phyloP scores from a whole-genome alignment of 1,284 basidiomycete species.

The Ustilago trichophora region DNA sequence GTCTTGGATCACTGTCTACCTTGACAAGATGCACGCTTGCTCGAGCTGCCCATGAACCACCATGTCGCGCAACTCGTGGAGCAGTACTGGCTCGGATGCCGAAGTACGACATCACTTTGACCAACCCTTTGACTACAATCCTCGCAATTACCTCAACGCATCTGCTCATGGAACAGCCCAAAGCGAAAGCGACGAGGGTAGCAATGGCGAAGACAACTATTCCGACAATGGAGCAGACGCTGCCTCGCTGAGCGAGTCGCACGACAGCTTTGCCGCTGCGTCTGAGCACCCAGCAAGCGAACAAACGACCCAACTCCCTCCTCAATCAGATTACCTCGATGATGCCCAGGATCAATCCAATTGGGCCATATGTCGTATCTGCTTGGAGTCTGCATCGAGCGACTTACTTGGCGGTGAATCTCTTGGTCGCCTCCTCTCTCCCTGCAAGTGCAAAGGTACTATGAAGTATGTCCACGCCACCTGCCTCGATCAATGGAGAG shows the following conservation, averaged over 20 bases:
- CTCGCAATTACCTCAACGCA: neutral
- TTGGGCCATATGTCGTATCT: conserved; percentile 41
- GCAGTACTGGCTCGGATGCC: conserved; percentile 30
- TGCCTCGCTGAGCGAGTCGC: neutral
- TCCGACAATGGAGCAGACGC: neutral
- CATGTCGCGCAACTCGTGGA: conserved; percentile 30
- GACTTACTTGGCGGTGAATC: conserved; percentile 30
- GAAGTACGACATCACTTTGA: conserved; percentile 27
- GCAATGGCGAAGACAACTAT: too few relatives aligned
- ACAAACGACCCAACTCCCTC: neutral
- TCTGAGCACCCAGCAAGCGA: neutral
- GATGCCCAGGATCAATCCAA: conserved; percentile 18
- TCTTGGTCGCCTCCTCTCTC: conserved; percentile 31
- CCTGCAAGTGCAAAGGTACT: conserved; percentile 44
- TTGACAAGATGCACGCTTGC: neutral
- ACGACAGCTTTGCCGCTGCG: conserved; percentile 7
- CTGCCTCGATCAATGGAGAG: conserved; percentile 42
- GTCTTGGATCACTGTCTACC: neutral
- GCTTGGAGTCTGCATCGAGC: conserved; percentile 19
- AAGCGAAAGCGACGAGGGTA: too few relatives aligned
- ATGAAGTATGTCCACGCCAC: conserved; percentile 42
- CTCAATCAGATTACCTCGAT: conserved; percentile 1
- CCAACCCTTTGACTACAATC: conserved; percentile 17
- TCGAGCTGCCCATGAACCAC: neutral
- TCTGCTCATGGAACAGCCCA: neutral